Base-by-base conservation (phyloP, 2,329 filamentous ascomycete species). In the Cladosporium sp. region DNA sequence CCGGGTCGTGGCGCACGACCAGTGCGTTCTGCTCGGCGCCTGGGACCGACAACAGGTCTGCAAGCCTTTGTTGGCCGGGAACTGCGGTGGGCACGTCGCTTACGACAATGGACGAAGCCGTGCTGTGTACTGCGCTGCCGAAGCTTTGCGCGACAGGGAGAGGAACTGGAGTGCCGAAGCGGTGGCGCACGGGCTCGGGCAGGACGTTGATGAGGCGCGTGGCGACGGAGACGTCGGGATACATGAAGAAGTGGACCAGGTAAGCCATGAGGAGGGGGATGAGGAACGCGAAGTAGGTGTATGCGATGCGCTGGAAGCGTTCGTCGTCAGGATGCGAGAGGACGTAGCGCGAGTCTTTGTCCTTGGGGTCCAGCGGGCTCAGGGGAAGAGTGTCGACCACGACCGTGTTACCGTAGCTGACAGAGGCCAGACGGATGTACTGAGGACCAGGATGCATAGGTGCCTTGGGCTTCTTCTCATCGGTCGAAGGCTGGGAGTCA, bases 311-410 rank as follows among this genome's bases (percentile, higher is more conserved):
- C 49, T 85, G 68, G 52, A 74, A 74, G 43, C 67, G 65, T 28
- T 78, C 75, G 3, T 80, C 79, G 18, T 79, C 74, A 1, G 70
- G 70, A 56, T 80, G 75, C 14, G 79, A 81, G 32, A 91, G 80
- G 3, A 90, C 80, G 65, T 91, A 90, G 56, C 87, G 86, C 9
- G 79, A 69, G 14, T 67, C 54, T 18, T 63, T 74, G 10, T 75
- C 71, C n/a, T 73, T 73, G 0, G 80, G 72, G 11, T 70, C 62
- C 18, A 73, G 62, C 9, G 74, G 74, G 4, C 72, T 67, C 5
- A 95, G 78, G 0, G 88, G 84, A 57, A 95, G 83, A 37, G 82
- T 86, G 69, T 95, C 88, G 22, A 95, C 84, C 31, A 86, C 82
- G 38, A 90, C 82, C 0, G 84, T 87, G 66, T 90, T 91, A 55